These are phyloP conservation scores for Mixia osmundae DNA, from an alignment of 1,284 basidiomycete species.

Conservation along the genomic window DNA sequence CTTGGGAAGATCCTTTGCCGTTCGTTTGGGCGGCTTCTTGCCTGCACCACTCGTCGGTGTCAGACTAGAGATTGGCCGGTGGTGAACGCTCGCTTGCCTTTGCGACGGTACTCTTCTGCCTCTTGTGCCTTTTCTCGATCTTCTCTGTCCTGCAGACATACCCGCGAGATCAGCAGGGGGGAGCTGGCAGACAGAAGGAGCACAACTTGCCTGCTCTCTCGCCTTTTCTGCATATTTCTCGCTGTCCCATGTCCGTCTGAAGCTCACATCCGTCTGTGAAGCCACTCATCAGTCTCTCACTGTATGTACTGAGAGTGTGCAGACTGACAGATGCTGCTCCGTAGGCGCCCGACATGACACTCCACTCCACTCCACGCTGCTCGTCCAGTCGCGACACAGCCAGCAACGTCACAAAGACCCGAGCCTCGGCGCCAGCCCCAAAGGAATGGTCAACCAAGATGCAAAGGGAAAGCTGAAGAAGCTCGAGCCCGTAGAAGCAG, in stretches of 20 bases:
- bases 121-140: conserved; percentile 13
- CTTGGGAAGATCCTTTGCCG: conserved; percentile 43
- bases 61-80: background rate
- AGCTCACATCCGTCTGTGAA: too few species aligned
- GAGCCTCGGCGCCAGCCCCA: too few species aligned
- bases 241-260: conserved; percentile 17
- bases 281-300: too few species aligned
- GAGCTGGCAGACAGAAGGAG: background rate
- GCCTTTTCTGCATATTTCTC: conserved; percentile 18
- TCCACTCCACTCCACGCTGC: too few species aligned
- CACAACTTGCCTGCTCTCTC: conserved; percentile 12
- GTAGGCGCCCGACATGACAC: too few species aligned
- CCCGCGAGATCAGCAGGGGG: background rate
- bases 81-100: conserved; percentile 8
- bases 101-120: conserved; percentile 10
- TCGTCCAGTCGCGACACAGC: too few species aligned
- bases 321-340: too few species aligned
- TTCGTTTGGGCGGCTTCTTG: conserved; percentile 44
- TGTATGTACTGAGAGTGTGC: too few species aligned
- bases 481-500: conserved; percentile 21
- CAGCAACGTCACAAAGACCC: too few species aligned
- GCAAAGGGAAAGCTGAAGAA: conserved; percentile 30
- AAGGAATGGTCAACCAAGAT: too few species aligned
- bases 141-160: conserved; percentile 11
- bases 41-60: conserved; percentile 27